Conservation (phyloP, 2,329 filamentous ascomycete species). For the Colletotrichum sojae region DNA sequence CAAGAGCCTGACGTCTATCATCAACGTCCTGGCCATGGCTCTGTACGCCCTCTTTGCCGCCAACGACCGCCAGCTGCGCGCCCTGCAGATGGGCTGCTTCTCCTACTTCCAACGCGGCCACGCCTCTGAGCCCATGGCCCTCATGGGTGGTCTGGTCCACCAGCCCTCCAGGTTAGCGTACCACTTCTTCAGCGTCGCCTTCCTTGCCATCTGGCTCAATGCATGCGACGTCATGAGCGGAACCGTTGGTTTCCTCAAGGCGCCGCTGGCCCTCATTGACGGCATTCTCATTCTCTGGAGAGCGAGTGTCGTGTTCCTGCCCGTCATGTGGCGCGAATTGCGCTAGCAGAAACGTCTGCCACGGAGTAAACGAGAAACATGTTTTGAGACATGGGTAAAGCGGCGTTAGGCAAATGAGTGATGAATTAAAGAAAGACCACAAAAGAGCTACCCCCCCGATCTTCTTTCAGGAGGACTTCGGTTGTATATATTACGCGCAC, state of each 20-base stretch:
- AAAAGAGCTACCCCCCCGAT: neutral
- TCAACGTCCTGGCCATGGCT: slow-evolving; percentile 98
- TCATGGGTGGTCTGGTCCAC: slow-evolving; percentile 86
- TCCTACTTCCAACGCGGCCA: slow-evolving; percentile 86
- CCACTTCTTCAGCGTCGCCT: slow-evolving; percentile 95
- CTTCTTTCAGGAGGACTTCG: slow-evolving; percentile 21
- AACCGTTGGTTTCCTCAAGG: slow-evolving; percentile 67
- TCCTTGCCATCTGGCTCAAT: slow-evolving; percentile 84
- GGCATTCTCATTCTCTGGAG: slow-evolving; percentile 82
- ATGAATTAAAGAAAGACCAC: slow-evolving; percentile 23
- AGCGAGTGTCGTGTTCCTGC: slow-evolving; percentile 85
- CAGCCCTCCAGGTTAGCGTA: slow-evolving; percentile 84
- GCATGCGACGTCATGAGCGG: slow-evolving; percentile 54
- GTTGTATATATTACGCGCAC: slow-evolving; percentile 27
- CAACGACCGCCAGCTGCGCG: slow-evolving; percentile 80
- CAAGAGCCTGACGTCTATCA: slow-evolving; percentile 86
- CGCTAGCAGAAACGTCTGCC: slow-evolving; percentile 33
- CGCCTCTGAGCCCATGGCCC: slow-evolving; percentile 83
- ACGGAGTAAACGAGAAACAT: slow-evolving; percentile 1
- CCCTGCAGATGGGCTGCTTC: slow-evolving; percentile 92
- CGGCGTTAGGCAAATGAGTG: slow-evolving; percentile 28
- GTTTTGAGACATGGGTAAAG: slow-evolving; percentile 30
- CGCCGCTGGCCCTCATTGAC: slow-evolving; percentile 76
- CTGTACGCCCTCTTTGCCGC: slow-evolving; percentile 94
- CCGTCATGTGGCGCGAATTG: slow-evolving; percentile 82